Evolutionary conservation across 176 grass and related monocot genomes (phyloP).

Genomic region (Pontederia crassipes): DNA sequence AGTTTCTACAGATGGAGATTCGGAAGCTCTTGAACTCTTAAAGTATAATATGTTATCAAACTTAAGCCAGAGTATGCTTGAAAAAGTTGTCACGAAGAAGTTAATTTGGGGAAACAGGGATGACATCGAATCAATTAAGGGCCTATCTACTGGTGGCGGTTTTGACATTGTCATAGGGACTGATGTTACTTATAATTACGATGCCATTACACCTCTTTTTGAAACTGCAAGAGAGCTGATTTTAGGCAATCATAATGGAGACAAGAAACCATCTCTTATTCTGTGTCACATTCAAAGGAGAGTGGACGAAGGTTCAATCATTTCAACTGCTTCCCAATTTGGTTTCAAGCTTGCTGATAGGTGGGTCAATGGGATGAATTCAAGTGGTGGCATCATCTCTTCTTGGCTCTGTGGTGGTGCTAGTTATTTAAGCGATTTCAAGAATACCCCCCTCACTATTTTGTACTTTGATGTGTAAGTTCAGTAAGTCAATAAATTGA

Average conservation of each 20-base stretch:
- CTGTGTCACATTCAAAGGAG: constrained; percentile 82
- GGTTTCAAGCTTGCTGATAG: constrained; percentile 65
- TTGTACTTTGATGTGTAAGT: constrained; percentile 40
- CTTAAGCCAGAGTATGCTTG: constrained; percentile 31
- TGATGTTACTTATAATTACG: constrained; percentile 69
- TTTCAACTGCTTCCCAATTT: constrained; percentile 24
- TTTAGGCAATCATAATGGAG: constrained; percentile 15
- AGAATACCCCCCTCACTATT: constrained; percentile 45
- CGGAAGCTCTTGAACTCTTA: constrained; percentile 57
- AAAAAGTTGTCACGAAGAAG: constrained; percentile 38
- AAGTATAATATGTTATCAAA: constrained; percentile 54
- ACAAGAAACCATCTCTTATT: constrained; percentile 34
- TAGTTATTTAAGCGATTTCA: constrained; percentile 26
- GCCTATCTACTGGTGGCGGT: constrained; percentile 25
- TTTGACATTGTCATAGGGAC: constrained; percentile 91
- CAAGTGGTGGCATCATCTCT: constrained; percentile 47
- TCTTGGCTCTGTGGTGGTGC: constrained; percentile 55
- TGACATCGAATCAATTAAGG: constrained; percentile 30
- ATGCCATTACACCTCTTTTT: constrained; percentile 72
- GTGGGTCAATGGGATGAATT: constrained; percentile 58
- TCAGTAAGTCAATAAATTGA: too few relatives aligned
- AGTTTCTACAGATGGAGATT: constrained; percentile 78
- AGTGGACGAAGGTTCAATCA: constrained; percentile 54
- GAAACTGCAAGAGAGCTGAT: constrained; percentile 62
- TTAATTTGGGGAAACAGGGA: constrained; percentile 63